These are phyloP conservation scores for Citrus sp. DNA, from an alignment of 345 rosid species.

Conservation along the genomic window DNA sequence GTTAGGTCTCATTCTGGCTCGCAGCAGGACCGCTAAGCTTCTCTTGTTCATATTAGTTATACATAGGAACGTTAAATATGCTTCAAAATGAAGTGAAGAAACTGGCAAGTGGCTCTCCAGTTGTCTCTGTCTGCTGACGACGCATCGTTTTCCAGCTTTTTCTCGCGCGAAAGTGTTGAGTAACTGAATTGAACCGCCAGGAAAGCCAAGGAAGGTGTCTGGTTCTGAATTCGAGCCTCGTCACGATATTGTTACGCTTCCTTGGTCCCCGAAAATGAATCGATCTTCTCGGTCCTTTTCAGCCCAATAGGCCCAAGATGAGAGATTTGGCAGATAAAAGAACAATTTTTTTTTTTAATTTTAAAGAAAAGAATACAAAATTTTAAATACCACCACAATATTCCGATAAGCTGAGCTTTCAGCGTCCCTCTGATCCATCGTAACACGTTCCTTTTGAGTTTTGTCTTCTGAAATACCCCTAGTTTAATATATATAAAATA, in stretches of 20 bases:
- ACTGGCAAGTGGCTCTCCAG: neutral
- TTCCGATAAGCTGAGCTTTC: too few relatives aligned
- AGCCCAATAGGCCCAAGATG: too few relatives aligned
- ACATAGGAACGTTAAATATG: neutral
- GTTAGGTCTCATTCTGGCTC: conserved; percentile 66
- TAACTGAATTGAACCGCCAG: neutral
- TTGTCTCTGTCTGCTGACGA: neutral
- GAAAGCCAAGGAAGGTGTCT: neutral
- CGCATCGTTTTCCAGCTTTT: neutral
- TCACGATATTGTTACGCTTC: too few relatives aligned
- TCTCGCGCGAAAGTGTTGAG: neutral
- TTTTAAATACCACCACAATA: too few relatives aligned
- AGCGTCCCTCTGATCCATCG: rapidly evolving
- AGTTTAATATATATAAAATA: too few relatives aligned
- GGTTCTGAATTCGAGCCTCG: neutral
- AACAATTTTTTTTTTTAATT: too few relatives aligned
- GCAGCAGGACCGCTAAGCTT: conserved; percentile 59
- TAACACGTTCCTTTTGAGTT: too few relatives aligned
- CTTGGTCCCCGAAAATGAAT: too few relatives aligned
- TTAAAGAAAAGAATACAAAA: too few relatives aligned
- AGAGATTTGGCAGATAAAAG: too few relatives aligned
- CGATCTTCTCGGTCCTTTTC: too few relatives aligned
- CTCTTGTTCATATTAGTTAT: conserved; percentile 60
- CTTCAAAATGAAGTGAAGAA: neutral
- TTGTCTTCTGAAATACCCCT: too few relatives aligned